Conservation (phyloP, 176 grass and related monocot genomes). For the Bothriochloa decipiens region DNA sequence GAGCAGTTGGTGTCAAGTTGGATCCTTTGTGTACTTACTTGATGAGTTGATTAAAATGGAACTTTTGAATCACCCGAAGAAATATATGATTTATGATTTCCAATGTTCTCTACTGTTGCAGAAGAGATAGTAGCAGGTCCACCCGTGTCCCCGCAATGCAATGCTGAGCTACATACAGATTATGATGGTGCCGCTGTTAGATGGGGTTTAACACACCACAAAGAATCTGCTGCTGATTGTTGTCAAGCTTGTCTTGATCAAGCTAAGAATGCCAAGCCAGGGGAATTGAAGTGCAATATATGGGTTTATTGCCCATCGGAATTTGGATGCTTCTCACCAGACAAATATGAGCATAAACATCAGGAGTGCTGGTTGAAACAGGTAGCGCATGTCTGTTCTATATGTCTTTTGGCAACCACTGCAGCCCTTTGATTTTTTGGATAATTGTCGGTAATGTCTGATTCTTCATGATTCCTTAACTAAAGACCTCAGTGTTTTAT, state of each 20-base stretch:
- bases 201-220: constrained; percentile 98
- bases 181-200: constrained; percentile 83
- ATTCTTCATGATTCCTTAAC: constrained; percentile 10
- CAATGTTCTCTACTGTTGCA: constrained; percentile 28
- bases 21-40: not conserved
- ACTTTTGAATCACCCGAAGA: constrained; percentile 11
- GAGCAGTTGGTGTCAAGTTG: not conserved
- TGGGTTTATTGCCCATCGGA: constrained; percentile 99
- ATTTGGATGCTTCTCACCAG: constrained; percentile 88
- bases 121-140: constrained; percentile 88
- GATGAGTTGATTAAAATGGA: not conserved
- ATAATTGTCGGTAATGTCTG: not conserved
- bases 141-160: constrained; percentile 72
- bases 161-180: constrained; percentile 81
- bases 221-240: constrained; percentile 91
- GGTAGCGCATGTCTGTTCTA: constrained; percentile 43
- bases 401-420: not conserved
- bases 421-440: not conserved
- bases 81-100: constrained; percentile 10
- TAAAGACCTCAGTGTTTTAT: not conserved
- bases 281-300: constrained; percentile 90
- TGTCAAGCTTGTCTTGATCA: constrained; percentile 96
- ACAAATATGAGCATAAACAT: constrained; percentile 98
- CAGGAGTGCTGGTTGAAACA: constrained; percentile 99
- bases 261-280: constrained; percentile 77